Evolutionary conservation across 2,329 filamentous ascomycete genomes (phyloP).

Genomic region (Fusarium oligoseptatum): DNA sequence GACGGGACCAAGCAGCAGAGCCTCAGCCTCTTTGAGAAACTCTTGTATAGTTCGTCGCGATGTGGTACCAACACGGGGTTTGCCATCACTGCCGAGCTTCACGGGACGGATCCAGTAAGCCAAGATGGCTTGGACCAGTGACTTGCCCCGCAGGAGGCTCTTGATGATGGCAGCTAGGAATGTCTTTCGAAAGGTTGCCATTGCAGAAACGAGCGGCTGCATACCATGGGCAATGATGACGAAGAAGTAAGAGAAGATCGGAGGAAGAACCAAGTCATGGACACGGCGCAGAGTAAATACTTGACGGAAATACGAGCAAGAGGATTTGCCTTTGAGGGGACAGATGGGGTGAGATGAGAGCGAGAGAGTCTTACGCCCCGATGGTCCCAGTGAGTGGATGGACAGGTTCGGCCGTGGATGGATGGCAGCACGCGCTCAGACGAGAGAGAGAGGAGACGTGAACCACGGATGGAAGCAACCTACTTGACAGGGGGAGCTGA

Average conservation of each 20-base stretch:
- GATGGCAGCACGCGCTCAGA: conserved; percentile 31
- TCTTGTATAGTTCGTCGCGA: conserved; percentile 56
- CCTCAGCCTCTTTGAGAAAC: conserved; percentile 70
- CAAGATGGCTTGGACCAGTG: conserved; percentile 69
- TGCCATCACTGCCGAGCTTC: conserved; percentile 47
- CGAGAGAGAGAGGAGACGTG: conserved; percentile 32
- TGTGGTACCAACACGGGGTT: conserved; percentile 36
- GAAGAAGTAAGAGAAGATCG: conserved; percentile 12
- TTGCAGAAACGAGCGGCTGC: conserved; percentile 68
- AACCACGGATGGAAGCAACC: conserved; percentile 25
- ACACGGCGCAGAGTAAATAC: conserved; percentile 45
- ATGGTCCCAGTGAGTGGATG: conserved; percentile 35
- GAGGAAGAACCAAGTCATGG: conserved; percentile 33
- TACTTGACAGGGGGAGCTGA: conserved; percentile 25
- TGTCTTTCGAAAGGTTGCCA: conserved; percentile 68
- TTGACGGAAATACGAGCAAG: conserved; percentile 19
- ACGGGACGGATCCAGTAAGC: conserved; percentile 65
- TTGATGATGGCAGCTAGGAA: conserved; percentile 68
- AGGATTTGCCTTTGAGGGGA: conserved; percentile 25
- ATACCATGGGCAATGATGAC: conserved; percentile 50
- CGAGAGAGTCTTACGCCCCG: conserved; percentile 43
- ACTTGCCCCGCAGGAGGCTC: conserved; percentile 71
- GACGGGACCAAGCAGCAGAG: conserved; percentile 63
- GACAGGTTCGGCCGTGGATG: conserved; percentile 36
- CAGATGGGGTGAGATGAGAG: conserved; percentile 38